Evolutionary conservation across 2,329 filamentous ascomycete species (phyloP), one percentile per base, ranked within the genome.

Genomic region (Arachnopeziza araneosa): DNA sequence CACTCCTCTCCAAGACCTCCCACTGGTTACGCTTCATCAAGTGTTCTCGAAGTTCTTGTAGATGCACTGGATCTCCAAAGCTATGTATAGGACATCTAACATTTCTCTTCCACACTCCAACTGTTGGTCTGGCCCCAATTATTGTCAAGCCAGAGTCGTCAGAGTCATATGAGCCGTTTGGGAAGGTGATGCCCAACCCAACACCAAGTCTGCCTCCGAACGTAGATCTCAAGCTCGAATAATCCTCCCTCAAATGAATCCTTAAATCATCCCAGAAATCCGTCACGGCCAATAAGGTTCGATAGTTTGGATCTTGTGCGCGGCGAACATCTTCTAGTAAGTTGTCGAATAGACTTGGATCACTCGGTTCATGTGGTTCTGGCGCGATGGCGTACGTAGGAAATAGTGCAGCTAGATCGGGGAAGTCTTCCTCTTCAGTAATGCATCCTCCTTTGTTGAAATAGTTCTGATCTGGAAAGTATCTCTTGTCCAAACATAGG

Each of bases 221-320:
- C 9, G 26, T 30, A 44, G 36, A 14, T 12, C 17, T 19, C 17
- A 44, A 19, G 17, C 10, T 44, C 36, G 36, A 19, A 4, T 3
- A 44, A 12, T 44, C 17, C 36, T 44, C 36, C 26, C 52, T 55
- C 23, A 69, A 52, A 10, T 63, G 44, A 36, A 26, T 56, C 53
- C 65, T 63, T 19, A 68, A 30, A 17, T 66, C 58, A 6, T 61
- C 59, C 67, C 67, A 69, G 56, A 63, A 68, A 14, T 59, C 59
- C 58, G 63, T 63, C 21, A 52, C 53, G 50, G 10, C 50, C 14
- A 22, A 14, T 23, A 44, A 44, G 4, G 6, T 14, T 44, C 36
- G 36, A 44, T 44, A 44, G 12, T 19, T 44, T 44, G 36, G 12
- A 44, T 44, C 36, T 4, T 44, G 6, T 19, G 36, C 36, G 36